These are phyloP conservation scores for Pseudozyma pruni DNA, from an alignment of 1,284 basidiomycete genomes.

Conservation along the genomic window DNA sequence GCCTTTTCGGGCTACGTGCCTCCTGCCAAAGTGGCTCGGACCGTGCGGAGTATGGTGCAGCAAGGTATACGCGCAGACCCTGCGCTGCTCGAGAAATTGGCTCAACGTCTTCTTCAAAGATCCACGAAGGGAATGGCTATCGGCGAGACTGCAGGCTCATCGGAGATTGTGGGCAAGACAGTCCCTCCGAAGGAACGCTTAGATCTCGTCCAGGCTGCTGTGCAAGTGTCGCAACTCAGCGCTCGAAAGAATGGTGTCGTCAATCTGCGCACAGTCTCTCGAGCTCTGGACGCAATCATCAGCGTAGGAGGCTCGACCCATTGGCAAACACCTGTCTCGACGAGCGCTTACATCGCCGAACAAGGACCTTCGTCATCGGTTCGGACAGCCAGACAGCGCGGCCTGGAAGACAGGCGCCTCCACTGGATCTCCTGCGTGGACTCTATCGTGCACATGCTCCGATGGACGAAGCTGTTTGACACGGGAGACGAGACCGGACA, in stretches of 20 bases:
- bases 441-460: conserved; percentile 25
- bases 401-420: conserved; percentile 6
- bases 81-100: conserved; percentile 19
- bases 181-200: conserved; percentile 3
- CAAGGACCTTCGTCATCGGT: background rate
- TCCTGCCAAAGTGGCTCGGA: conserved; percentile 8
- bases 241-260: conserved; percentile 17
- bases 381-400: background rate
- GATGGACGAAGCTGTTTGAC: conserved; percentile 41
- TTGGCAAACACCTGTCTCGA: background rate
- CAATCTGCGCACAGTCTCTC: conserved; percentile 23
- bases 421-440: conserved; percentile 26
- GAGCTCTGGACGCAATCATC: conserved; percentile 15
- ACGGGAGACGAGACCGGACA: conserved; percentile 29
- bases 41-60: conserved; percentile 3
- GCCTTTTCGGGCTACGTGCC: conserved; percentile 4
- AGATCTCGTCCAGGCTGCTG: conserved; percentile 11
- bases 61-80: conserved; percentile 18
- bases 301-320: background rate
- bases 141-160: background rate
- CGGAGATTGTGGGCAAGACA: background rate
- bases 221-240: conserved; percentile 17
- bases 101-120: conserved; percentile 13
- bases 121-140: background rate
- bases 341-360: too few relatives aligned